Base-by-base conservation (phyloP, 768 basidiomycete genomes). In the Mycena indigotica region DNA sequence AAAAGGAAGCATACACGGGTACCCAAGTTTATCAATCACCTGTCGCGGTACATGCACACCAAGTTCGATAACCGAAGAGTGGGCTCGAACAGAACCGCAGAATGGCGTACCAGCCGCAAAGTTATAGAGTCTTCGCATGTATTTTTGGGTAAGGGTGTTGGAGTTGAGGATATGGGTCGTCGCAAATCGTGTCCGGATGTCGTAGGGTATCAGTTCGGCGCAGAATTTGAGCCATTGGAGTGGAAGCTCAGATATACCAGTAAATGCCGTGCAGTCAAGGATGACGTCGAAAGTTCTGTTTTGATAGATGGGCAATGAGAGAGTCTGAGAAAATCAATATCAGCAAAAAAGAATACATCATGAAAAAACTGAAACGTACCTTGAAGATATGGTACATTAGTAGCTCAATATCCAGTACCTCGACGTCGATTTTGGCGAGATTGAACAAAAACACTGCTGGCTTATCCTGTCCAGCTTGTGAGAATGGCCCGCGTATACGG, bases 201-300 rank as follows among this genome's bases (percentile, higher is more conserved):
- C 90, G 24, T 70, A 68, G 5, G 93, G 91, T 53, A 89, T 82
- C 19, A 91, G 74, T 67, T 93, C 89, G 13, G 85, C 81, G 57
- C 88, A 87, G 53, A 84, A 88, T 70, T 88, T 91, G 45, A 93
- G 67, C 88, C 89, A 92, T 60, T 89, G 87, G 8, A 90, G 74
- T 0, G 93, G 93, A 6, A 93, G 76, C 70, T 93, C 90, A 0
- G 91, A 90, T 10, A 81, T 79, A 2, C 87, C 78, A 3, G 84
- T 80, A 68, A 94, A 93, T 8, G 80, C 81, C 30, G 92, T 93
- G 72, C 88, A 93, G 64, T 95, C 93, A 28, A 94, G 67, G 60
- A 95, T 82, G 48, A 95, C 74, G 46, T 93, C 89, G 66, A 87
- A 91, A 3, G 67, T 57, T 26, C 79, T 79, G 44, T 79, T 72